Conservation (phyloP, 352 stramenopile species). For the Aphanomyces invadans region DNA sequence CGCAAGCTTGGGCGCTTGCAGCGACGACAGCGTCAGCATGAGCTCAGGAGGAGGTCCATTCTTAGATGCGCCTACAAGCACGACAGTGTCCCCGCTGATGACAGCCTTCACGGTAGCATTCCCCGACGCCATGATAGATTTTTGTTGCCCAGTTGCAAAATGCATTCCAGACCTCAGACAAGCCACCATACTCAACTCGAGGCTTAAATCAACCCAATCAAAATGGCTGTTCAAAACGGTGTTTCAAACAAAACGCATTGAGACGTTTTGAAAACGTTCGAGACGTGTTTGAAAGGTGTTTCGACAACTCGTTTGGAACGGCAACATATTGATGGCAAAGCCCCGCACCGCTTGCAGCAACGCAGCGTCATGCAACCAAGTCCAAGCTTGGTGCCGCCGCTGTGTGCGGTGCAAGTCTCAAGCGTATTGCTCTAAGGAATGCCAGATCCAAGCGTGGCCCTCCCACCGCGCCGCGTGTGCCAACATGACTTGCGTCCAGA, state of each 20-base stretch:
- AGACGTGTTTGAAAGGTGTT: too few species aligned
- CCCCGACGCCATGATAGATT: conserved; percentile 55
- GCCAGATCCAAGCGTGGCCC: conserved; percentile 2
- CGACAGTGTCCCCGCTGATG: conserved; percentile 95
- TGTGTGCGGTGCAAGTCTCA: conserved; percentile 6
- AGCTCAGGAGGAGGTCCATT: conserved; percentile 90
- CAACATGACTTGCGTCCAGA: background rate
- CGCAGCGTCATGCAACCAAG: too few species aligned
- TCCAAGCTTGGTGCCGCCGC: too few species aligned
- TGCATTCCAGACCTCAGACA: background rate
- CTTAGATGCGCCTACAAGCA: conserved; percentile 87
- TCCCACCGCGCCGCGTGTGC: background rate
- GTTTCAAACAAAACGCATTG: too few species aligned
- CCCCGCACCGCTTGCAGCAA: too few species aligned
- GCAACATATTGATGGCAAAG: too few species aligned
- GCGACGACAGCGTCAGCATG: conserved; percentile 92
- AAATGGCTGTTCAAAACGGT: too few species aligned
- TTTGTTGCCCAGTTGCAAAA: background rate
- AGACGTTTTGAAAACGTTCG: too few species aligned
- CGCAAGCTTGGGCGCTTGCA: conserved; percentile 90
- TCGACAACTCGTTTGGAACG: too few species aligned
- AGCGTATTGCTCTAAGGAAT: conserved; percentile 1
- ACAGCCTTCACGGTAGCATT: conserved; percentile 95
- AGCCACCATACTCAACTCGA: too few species aligned
- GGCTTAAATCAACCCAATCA: too few species aligned